phyloP scores from a whole-genome alignment of 2,329 filamentous ascomycete species.

The Alternaria ventricosa region DNA sequence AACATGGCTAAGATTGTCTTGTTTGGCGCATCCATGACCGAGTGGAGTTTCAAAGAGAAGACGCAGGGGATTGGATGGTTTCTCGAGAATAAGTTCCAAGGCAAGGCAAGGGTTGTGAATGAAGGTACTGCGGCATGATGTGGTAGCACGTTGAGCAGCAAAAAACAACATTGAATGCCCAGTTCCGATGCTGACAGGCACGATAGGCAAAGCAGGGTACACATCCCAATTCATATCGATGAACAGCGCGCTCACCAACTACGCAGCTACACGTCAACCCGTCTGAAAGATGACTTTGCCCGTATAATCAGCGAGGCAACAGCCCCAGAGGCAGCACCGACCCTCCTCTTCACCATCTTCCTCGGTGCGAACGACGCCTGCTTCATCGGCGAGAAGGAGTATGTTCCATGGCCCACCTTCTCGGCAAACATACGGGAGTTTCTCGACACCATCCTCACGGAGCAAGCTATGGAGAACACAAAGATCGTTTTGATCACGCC shows the following conservation, averaged over 20 bases:
- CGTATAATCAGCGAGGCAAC: constrained; percentile 31
- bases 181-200: neutral
- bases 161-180: neutral
- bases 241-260: neutral
- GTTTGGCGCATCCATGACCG: constrained; percentile 33
- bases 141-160: neutral
- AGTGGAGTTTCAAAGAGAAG: constrained; percentile 30
- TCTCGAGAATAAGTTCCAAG: constrained; percentile 18
- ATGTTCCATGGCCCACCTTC: constrained; percentile 44
- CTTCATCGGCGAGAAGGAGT: constrained; percentile 26
- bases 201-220: constrained; percentile 34
- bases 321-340: constrained; percentile 24
- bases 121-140: constrained; percentile 21
- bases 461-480: constrained; percentile 37
- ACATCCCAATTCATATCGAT: neutral
- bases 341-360: constrained; percentile 50
- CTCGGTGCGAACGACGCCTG: constrained; percentile 51
- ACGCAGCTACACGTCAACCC: constrained; percentile 37
- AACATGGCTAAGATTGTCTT: constrained; percentile 27
- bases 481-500: constrained; percentile 49
- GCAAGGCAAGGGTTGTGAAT: constrained; percentile 29
- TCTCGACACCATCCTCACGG: constrained; percentile 42
- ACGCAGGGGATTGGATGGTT: constrained; percentile 31
- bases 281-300: constrained; percentile 31
- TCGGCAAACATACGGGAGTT: constrained; percentile 46